A percentile compares a stretch with the other conserved stretches of the same genome.
phyloP scores from a whole-genome alignment of 345 rosid species.

The Kernera saxatilis region DNA sequence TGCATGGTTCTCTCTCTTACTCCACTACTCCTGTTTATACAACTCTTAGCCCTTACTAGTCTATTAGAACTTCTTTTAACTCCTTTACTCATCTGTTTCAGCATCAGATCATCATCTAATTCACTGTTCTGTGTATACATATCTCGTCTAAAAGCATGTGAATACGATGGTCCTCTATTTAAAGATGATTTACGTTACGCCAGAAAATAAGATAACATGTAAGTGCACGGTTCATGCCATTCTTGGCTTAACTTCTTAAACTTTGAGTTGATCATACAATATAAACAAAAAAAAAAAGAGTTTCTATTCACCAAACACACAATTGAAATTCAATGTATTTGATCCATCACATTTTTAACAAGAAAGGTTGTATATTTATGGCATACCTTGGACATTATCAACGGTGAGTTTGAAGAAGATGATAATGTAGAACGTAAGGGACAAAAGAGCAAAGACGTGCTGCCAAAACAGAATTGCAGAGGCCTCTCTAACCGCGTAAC shows the following conservation, averaged over 20 bases:
- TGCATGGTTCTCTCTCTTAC: no score
- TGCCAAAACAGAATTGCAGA: constrained; percentile 97
- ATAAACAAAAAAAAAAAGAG: neutral
- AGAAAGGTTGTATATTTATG: neutral
- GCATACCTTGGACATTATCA: constrained; percentile 17
- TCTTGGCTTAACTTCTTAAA: neutral
- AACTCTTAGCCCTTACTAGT: no score
- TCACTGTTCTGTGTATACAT: constrained; percentile 7
- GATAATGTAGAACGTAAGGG: constrained; percentile 66
- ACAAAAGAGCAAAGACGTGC: constrained; percentile 66
- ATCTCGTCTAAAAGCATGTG: constrained; percentile 12
- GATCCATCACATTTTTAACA: constrained; percentile 8
- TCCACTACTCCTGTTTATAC: no score
- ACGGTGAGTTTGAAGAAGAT: constrained; percentile 60
- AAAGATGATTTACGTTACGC: neutral
- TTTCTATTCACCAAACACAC: constrained; percentile 17
- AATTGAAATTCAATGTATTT: neutral
- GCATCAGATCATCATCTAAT: no score
- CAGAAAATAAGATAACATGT: neutral
- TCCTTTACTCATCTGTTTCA: no score
- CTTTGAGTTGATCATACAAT: neutral
- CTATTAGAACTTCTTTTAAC: no score
- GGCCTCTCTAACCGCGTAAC: constrained; percentile 80
- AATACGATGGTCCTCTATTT: constrained; percentile 11
- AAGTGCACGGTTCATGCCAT: constrained; percentile 15